Conservation (phyloP, 768 basidiomycete species). For the Suillus subluteus region DNA sequence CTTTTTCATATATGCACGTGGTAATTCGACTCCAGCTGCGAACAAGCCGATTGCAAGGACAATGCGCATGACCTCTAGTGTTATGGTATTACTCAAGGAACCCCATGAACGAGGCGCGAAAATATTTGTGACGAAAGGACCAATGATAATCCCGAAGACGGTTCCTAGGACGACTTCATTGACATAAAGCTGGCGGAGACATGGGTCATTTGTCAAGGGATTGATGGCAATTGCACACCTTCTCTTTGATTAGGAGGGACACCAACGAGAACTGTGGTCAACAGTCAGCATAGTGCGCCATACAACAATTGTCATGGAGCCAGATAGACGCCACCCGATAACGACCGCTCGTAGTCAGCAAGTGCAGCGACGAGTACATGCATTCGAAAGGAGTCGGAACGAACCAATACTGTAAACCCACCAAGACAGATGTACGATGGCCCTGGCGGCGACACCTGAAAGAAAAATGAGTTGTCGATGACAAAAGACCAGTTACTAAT, state of each 20-base stretch:
- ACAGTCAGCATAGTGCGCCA: background rate
- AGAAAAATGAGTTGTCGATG: constrained; percentile 26
- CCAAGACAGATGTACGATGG: constrained; percentile 68
- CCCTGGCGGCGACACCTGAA: constrained; percentile 54
- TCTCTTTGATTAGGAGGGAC: constrained; percentile 83
- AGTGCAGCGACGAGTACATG: background rate
- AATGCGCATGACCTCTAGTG: constrained; percentile 84
- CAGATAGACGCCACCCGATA: background rate
- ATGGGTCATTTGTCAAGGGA: background rate
- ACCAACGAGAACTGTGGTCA: constrained; percentile 75
- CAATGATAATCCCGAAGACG: constrained; percentile 58
- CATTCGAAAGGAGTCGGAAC: constrained; percentile 15
- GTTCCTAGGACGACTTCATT: constrained; percentile 96
- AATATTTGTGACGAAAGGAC: constrained; percentile 70
- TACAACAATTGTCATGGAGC: background rate
- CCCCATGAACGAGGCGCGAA: constrained; percentile 85
- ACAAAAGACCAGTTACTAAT: background rate
- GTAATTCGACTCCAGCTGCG: constrained; percentile 93
- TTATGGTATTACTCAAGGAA: constrained; percentile 55
- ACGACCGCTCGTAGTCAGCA: background rate
- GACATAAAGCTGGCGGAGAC: constrained; percentile 67
- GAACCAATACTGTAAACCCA: constrained; percentile 53
- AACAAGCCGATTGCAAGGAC: constrained; percentile 93
- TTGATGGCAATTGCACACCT: constrained; percentile 42
- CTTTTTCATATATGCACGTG: constrained; percentile 77